A percentile compares a stretch with the other conserved stretches of the same genome.
These are phyloP conservation scores for Neurospora sp. DNA, from an alignment of 495 filamentous ascomycete species.

Conservation along the genomic window DNA sequence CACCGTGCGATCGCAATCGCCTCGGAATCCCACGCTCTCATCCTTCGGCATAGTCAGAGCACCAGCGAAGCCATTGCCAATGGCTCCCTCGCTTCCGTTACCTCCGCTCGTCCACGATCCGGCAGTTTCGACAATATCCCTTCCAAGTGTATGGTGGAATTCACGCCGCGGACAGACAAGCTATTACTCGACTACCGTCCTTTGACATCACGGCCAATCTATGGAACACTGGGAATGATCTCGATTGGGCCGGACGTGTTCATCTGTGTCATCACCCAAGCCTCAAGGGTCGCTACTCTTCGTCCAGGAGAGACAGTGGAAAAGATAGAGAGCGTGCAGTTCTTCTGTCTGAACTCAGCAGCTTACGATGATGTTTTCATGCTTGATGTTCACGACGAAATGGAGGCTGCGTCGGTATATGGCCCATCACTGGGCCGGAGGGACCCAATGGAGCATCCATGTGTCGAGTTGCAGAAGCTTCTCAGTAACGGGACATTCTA, in stretches of 20 bases:
- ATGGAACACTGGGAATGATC: constrained; percentile 85
- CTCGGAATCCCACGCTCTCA: constrained; percentile 65
- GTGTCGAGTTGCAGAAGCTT: constrained; percentile 78
- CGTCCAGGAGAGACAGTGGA: constrained; percentile 81
- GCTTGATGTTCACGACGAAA: constrained; percentile 41
- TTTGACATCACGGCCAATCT: constrained; percentile 61
- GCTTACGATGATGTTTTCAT: constrained; percentile 72
- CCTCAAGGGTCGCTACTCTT: constrained; percentile 67
- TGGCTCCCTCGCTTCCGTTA: constrained; percentile 38
- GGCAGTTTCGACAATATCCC: constrained; percentile 25
- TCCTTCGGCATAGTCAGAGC: constrained; percentile 64
- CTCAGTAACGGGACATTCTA: constrained; percentile 94
- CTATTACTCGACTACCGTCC: constrained; percentile 65
- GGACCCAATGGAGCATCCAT: constrained; percentile 77
- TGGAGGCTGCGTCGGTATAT: constrained; percentile 42
- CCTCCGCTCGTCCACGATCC: constrained; percentile 28
- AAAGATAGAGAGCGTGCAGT: constrained; percentile 78
- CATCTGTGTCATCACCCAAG: constrained; percentile 76
- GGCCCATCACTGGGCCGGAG: constrained; percentile 48
- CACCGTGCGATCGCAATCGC: constrained; percentile 76
- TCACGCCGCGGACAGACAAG: constrained; percentile 50
- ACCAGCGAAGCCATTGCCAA: constrained; percentile 42
- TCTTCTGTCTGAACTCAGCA: constrained; percentile 79
- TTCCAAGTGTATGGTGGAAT: constrained; percentile 78
- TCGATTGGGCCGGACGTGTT: constrained; percentile 81